Base-by-base conservation (phyloP, 1,284 basidiomycete genomes). In the Rhizopogon parksii region DNA sequence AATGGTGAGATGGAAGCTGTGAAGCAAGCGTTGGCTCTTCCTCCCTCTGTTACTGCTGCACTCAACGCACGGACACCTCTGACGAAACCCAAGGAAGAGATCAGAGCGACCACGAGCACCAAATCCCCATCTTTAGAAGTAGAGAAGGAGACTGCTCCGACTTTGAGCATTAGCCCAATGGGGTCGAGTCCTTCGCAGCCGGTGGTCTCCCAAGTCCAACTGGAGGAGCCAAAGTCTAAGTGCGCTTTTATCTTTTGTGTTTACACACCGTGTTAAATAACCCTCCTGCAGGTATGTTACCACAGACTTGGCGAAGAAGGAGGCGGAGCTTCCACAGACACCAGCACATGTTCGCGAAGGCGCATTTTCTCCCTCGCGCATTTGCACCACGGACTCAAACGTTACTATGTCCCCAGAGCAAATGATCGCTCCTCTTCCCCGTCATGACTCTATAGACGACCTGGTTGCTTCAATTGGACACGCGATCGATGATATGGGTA, bases 261-360 rank as follows among this genome's bases (percentile, higher is more conserved):
- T 47, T 11, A 12, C 9, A 43, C 9, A 24, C 42, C n/a, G 9
- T 32, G 19, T 45, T 9, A 9, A 32, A 34, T 21, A 8, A 6
- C 6, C 4, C 17, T 43, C 12, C 1, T 32, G 14, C 30, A 45
- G 42, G 17, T 19, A 4, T 30, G 9, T 34, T 32, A 14, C 12
- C 12, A 8, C 12, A 32, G 11, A 19, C 40, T 15, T 17, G 17
- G 21, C 1, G 6, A 32, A n/a, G 17, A 34, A 21, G 17, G 30
- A 45, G 7, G 14, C 30, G 0, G 42, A 45, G 34, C 42, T 21
- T 45, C 42, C 42, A 12, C 17, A 34, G 30, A 45, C 14, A 51
- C 69, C 77, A 37, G 59, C 70, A 42, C 84, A 87, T 60, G 64
- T 71, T 51, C 73, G 85, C 24, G 85, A 88, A 69, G 84, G 82